phyloP scores from a whole-genome alignment of 176 grass and related monocot species.

The Rhynchospora pubera region DNA sequence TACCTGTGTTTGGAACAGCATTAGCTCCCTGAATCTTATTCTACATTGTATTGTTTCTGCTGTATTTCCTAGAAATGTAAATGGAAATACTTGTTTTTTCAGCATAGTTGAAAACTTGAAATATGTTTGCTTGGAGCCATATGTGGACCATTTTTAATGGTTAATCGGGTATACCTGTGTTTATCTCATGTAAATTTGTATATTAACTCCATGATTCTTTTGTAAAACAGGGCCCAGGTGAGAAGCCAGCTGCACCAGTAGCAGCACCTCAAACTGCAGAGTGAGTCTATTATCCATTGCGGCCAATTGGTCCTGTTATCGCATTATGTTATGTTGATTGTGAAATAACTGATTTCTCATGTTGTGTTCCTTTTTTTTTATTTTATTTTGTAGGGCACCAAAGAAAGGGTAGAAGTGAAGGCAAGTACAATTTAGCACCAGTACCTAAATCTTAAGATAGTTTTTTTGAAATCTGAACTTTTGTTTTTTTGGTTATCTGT shows the following conservation, averaged over 20 bases:
- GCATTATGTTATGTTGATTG: too few relatives aligned
- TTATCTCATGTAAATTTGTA: not conserved
- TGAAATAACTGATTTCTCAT: not conserved
- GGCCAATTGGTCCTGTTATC: not conserved
- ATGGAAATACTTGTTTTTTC: not conserved
- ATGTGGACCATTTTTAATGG: not conserved
- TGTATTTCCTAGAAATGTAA: not conserved
- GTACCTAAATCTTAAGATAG: conserved; percentile 21
- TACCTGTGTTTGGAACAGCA: too few relatives aligned
- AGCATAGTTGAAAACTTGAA: not conserved
- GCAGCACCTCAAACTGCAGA: conserved; percentile 22
- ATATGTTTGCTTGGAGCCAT: not conserved
- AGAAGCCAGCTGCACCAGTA: conserved; percentile 27
- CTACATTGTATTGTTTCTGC: not conserved
- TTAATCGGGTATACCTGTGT: not conserved
- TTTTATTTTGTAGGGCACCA: conserved; percentile 21
- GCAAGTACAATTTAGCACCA: not conserved
- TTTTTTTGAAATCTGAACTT: conserved; percentile 32
- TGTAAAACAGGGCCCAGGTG: conserved; percentile 34
- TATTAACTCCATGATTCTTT: not conserved
- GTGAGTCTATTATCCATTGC: conserved; percentile 16
- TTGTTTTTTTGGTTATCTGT: conserved; percentile 18
- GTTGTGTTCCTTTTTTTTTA: not conserved
- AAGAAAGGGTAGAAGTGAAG: conserved; percentile 53
- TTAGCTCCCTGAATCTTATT: too few relatives aligned